Conservation (phyloP, 495 filamentous ascomycete genomes). For the Neurospora terricola region DNA sequence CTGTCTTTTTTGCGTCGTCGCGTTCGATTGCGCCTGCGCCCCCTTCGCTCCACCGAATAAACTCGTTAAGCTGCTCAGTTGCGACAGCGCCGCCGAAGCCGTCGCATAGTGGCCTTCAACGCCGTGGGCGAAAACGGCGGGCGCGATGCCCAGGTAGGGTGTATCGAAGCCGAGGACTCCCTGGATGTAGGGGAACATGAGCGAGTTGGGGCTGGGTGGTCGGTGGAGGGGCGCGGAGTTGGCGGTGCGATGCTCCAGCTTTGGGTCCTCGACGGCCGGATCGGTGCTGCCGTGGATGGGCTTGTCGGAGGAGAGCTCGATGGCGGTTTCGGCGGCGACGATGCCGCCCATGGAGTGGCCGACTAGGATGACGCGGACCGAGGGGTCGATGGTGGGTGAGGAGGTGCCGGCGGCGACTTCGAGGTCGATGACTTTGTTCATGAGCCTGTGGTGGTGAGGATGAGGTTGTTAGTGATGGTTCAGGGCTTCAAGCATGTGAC, state of each 20-base stretch:
- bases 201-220: conserved; percentile 22
- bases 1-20: conserved; percentile 13
- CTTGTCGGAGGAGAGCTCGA: conserved; percentile 57
- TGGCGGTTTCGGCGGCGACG: conserved; percentile 78
- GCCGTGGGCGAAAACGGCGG: conserved; percentile 78
- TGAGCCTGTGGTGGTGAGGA: conserved; percentile 47
- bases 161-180: conserved; percentile 93
- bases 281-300: conserved; percentile 40
- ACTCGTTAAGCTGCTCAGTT: conserved; percentile 51
- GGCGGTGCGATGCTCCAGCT: conserved; percentile 4
- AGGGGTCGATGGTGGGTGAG: conserved; percentile 81
- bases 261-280: conserved; percentile 1
- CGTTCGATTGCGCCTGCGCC: conserved; percentile 12
- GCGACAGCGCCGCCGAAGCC: conserved; percentile 56
- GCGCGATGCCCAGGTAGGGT: conserved; percentile 82
- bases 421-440: conserved; percentile 86
- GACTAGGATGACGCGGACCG: conserved; percentile 71
- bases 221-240: conserved; percentile 16
- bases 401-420: conserved; percentile 77
- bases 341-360: conserved; percentile 98
- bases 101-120: conserved; percentile 78
- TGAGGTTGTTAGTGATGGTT: neutral
- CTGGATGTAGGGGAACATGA: conserved; percentile 66
- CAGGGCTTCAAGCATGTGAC: neutral
- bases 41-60: conserved; percentile 44